Percentiles rank a stretch among this genome's conserved stretches.
phyloP scores from a whole-genome alignment of 306 rosid genomes.

The Fagus crenata region DNA sequence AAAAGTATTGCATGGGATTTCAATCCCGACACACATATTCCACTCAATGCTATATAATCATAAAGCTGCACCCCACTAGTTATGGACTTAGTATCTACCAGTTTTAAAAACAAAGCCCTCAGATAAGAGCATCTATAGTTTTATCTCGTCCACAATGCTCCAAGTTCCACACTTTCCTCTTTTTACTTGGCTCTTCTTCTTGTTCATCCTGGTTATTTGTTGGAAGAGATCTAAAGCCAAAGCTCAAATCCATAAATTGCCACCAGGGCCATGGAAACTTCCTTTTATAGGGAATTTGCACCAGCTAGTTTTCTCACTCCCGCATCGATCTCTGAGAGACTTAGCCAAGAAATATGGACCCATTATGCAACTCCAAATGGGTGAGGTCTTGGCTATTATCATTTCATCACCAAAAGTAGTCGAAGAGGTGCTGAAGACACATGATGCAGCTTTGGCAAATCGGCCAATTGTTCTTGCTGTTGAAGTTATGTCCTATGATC shows the following conservation, averaged over 20 bases:
- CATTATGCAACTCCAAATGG: slow-evolving; percentile 18
- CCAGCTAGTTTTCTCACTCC: slow-evolving; percentile 14
- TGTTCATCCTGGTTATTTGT: neutral
- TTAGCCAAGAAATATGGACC: slow-evolving; percentile 13
- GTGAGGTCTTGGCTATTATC: neutral
- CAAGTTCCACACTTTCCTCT: neutral
- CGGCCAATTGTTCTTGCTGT: neutral
- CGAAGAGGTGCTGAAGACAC: slow-evolving; percentile 8
- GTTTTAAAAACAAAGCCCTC: too few relatives aligned
- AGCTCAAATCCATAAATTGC: neutral
- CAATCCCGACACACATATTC: too few relatives aligned
- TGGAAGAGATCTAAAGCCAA: neutral
- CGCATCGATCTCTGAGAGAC: slow-evolving; percentile 4
- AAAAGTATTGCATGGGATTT: too few relatives aligned
- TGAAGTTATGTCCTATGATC: neutral
- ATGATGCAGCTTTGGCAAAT: neutral
- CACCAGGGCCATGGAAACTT: slow-evolving; percentile 21
- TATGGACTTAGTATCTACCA: too few relatives aligned
- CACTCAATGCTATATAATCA: too few relatives aligned
- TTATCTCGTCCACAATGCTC: neutral
- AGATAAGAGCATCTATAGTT: neutral
- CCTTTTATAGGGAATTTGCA: slow-evolving; percentile 26
- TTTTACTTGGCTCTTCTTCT: neutral
- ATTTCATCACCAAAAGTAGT: slow-evolving; percentile 21
- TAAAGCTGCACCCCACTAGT: too few relatives aligned